phyloP scores from a whole-genome alignment of 805 yeast species.

The Cyberlindnera bimundalis region DNA sequence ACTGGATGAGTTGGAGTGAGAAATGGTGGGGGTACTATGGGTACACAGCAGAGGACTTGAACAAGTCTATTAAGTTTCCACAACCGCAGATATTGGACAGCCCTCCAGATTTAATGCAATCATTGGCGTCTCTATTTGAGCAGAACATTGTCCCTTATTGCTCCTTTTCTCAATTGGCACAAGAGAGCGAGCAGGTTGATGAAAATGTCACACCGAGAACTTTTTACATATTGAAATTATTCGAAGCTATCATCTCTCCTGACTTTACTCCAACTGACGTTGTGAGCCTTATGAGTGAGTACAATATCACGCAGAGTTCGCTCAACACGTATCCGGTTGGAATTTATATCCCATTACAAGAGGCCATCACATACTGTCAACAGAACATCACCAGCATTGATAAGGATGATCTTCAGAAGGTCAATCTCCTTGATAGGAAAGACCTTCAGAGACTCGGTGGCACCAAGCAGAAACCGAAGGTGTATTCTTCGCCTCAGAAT shows the following conservation, averaged over 20 bases:
- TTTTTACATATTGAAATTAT: conserved; percentile 51
- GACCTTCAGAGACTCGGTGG: conserved; percentile 43
- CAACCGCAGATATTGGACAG: conserved; percentile 34
- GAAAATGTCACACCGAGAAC: conserved; percentile 64
- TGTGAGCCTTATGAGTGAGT: conserved; percentile 58
- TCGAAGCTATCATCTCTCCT: conserved; percentile 58
- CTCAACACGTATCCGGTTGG: conserved; percentile 76
- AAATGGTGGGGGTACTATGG: conserved; percentile 60
- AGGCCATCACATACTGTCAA: conserved; percentile 55
- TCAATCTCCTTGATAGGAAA: conserved; percentile 62
- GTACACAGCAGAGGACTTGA: conserved; percentile 33
- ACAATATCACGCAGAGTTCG: conserved; percentile 46
- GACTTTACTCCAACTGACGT: conserved; percentile 50
- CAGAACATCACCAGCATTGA: conserved; percentile 47
- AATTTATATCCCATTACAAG: conserved; percentile 61
- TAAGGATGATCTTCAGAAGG: conserved; percentile 37
- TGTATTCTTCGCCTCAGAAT: neutral
- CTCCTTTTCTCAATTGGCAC: conserved; percentile 64
- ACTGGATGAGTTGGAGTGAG: conserved; percentile 74
- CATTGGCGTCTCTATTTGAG: conserved; percentile 50
- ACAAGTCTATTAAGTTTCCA: conserved; percentile 38
- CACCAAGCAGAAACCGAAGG: neutral
- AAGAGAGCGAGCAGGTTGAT: conserved; percentile 59
- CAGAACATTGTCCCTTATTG: conserved; percentile 48
- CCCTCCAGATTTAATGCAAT: conserved; percentile 60